Evolutionary conservation across 2,329 filamentous ascomycete species (phyloP).

Genomic region (Trichoderma polysporum): DNA sequence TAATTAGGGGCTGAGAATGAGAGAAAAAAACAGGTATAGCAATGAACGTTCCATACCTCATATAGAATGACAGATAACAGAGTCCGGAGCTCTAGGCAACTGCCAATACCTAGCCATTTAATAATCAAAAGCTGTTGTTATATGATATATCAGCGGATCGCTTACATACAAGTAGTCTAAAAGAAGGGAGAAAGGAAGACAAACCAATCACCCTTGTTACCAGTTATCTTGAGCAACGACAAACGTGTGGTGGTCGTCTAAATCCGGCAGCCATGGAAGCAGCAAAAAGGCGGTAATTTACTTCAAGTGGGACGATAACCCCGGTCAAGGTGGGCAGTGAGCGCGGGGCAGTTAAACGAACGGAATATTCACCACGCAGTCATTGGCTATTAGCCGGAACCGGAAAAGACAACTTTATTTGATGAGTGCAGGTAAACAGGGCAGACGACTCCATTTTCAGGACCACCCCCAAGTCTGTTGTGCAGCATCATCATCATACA

Average conservation of each 20-base stretch:
- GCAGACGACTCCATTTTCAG: neutral
- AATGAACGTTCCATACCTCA: neutral
- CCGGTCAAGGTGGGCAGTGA: neutral
- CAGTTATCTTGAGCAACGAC: neutral
- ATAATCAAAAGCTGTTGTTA: neutral
- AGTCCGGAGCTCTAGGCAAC: neutral
- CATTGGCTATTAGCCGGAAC: neutral
- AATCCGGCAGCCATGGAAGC: neutral
- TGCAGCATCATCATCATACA: neutral
- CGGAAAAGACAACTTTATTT: neutral
- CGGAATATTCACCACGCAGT: neutral
- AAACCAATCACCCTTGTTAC: neutral
- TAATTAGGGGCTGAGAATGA: neutral
- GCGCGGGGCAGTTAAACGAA: neutral
- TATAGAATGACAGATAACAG: neutral
- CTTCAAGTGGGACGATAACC: conserved; percentile 5
- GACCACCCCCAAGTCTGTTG: neutral
- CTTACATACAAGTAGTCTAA: neutral
- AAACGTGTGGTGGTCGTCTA: neutral
- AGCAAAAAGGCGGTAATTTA: neutral
- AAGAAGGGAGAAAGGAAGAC: neutral
- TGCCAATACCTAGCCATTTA: neutral
- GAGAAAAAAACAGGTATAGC: neutral
- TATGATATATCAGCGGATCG: neutral
- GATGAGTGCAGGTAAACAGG: neutral